Evolutionary conservation across 2,329 filamentous ascomycete species (phyloP), one percentile per base, ranked within the genome.

Genomic region (Harringtonia lauricola): DNA sequence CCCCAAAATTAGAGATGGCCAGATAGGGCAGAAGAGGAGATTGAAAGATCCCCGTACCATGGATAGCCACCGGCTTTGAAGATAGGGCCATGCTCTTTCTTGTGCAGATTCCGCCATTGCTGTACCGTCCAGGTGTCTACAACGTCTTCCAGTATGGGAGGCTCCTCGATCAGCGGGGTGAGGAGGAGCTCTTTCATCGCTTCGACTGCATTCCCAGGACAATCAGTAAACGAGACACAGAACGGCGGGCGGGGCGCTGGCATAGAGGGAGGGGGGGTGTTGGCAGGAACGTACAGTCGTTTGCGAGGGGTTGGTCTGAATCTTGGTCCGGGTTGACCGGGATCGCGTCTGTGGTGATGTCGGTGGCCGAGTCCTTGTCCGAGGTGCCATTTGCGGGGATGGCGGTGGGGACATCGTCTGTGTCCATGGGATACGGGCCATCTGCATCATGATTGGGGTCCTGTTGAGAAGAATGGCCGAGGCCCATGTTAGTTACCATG

Each of bases 61-160:
- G 90, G 92, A 59, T 79, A 82, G 40, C 85, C 89, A 40, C 81
- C 89, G 51, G 86, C 90, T 48, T 92, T 62, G 61, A 98, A 98
- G 46, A 83, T 61, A 3, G 92, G 92, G 2, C 92, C 87, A 67
- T 94, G 88, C 56, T 92, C 83, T 59, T 85, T 87, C 64, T 86
- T 83, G 15, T 73, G 70, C 53, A 94, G 65, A 31, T 67, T 72
- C 51, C 83, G 75, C 89, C 90, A 98, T 49, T 83, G 74, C 54
- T 85, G 74, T 49, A 98, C 86, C 26, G 85, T 79, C 92, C 92
- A 98, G 55, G 87, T 95, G 63, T 85, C 62, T 54, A 82, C 66
- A 34, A 72, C 72, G 59, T 95, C 86, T 43, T 81, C 81, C 50
- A 90, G 73, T 29, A 83, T 81, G 57, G 87, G 84, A 50, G 89